These are phyloP conservation scores for Hypoxylon lienhwacheense DNA, from an alignment of 495 filamentous ascomycete species.

Conservation along the genomic window DNA sequence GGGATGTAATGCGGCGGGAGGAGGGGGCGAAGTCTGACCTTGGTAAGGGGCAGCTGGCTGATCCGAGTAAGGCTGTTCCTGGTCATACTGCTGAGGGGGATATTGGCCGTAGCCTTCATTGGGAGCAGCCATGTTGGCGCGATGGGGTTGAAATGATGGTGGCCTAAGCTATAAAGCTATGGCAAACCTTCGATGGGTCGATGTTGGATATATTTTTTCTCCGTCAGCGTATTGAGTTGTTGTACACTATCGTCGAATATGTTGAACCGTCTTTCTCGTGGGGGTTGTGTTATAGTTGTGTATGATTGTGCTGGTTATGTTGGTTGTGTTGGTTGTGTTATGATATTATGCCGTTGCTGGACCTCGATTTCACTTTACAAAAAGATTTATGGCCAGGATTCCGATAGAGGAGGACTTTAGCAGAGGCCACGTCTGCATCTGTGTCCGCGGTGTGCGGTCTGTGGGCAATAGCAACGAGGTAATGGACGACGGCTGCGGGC, in stretches of 20 bases:
- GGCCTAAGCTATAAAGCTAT: conserved; percentile 3
- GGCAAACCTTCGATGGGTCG: too few relatives aligned
- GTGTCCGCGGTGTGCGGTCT: too few relatives aligned
- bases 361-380: too few relatives aligned
- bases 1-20: conserved; percentile 44
- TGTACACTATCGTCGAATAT: too few relatives aligned
- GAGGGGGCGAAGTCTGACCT: conserved; percentile 45
- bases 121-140: conserved; percentile 56
- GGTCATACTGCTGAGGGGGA: conserved; percentile 65
- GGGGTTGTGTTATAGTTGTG: conserved; percentile 3
- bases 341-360: too few relatives aligned
- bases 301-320: conserved; percentile 6
- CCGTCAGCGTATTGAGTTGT: too few relatives aligned
- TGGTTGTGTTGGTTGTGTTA: too few relatives aligned
- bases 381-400: conserved; percentile 35
- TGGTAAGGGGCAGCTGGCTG: conserved; percentile 42
- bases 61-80: conserved; percentile 47
- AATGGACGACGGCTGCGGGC: too few relatives aligned
- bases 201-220: conserved; percentile 16
- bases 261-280: too few relatives aligned
- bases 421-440: conserved; percentile 33
- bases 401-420: conserved; percentile 13
- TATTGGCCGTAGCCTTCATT: conserved; percentile 60
- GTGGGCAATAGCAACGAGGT: too few relatives aligned
- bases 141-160: conserved; percentile 5